These are phyloP conservation scores for Aspergillus aculeatinus DNA, from an alignment of 2,329 filamentous ascomycete species.

Conservation along the genomic window DNA sequence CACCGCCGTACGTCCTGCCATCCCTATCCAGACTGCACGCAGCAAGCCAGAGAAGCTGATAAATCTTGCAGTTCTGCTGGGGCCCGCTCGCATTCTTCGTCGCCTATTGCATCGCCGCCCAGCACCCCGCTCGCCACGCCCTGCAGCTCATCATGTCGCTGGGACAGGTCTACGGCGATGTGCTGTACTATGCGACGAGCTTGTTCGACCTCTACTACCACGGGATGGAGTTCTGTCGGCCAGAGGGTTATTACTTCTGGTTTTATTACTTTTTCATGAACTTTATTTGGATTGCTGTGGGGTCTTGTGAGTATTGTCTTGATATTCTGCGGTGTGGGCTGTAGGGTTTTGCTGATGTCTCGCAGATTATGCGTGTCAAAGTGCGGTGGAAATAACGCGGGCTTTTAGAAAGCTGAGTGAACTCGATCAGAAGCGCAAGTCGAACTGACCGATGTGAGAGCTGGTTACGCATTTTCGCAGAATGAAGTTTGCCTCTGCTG, in stretches of 20 bases:
- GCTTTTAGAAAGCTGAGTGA: neutral
- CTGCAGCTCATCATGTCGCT: constrained; percentile 57
- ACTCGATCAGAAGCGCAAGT: neutral
- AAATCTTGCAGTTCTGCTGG: constrained; percentile 12
- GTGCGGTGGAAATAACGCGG: neutral
- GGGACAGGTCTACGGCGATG: constrained; percentile 60
- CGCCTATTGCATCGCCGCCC: constrained; percentile 48
- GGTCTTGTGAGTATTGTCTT: neutral
- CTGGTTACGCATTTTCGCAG: too few species aligned
- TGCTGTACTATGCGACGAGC: constrained; percentile 60
- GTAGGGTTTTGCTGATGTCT: neutral
- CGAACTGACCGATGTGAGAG: too few species aligned
- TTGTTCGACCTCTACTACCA: constrained; percentile 41
- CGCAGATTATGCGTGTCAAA: neutral
- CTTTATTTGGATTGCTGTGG: neutral
- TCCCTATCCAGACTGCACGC: neutral
- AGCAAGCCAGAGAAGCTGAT: neutral
- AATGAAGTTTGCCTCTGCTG: too few species aligned
- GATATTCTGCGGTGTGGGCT: neutral
- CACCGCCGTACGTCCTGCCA: constrained; percentile 50
- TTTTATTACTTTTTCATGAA: neutral
- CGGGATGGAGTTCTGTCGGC: neutral
- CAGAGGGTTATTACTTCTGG: neutral
- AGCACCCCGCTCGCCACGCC: constrained; percentile 51
- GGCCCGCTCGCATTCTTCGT: constrained; percentile 52